phyloP scores from a whole-genome alignment of 371 early-diverging fungal genomes.

The Actinomucor elegans region DNA sequence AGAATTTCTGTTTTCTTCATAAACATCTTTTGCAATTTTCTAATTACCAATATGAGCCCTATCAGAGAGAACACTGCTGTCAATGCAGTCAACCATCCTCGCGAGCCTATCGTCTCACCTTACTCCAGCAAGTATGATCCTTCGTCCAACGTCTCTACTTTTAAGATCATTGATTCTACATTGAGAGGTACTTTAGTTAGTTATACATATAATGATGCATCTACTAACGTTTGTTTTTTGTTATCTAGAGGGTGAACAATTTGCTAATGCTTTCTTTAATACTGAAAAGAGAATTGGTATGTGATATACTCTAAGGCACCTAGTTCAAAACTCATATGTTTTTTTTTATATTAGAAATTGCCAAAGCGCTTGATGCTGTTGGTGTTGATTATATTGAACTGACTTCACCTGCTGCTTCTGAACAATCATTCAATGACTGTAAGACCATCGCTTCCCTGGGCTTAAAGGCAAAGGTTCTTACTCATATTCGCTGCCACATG shows the following conservation, averaged over 20 bases:
- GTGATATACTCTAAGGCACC: slow-evolving; percentile 48
- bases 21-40: too few relatives aligned
- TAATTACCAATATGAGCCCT: too few relatives aligned
- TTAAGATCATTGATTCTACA: slow-evolving; percentile 95
- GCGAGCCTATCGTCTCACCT: slow-evolving; percentile 39
- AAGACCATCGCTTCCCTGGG: slow-evolving; percentile 86
- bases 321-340: slow-evolving; percentile 87
- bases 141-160: slow-evolving; percentile 84
- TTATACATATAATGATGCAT: slow-evolving; percentile 72
- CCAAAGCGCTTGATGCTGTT: slow-evolving; percentile 92
- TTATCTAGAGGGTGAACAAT: slow-evolving; percentile 91
- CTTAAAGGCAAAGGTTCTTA: slow-evolving; percentile 94
- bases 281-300: slow-evolving; percentile 85
- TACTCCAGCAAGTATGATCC: slow-evolving; percentile 69
- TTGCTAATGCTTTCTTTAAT: slow-evolving; percentile 96
- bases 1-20: too few relatives aligned
- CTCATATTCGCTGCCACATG: slow-evolving; percentile 96
- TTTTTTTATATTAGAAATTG: slow-evolving; percentile 63
- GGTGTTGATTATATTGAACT: slow-evolving; percentile 97
- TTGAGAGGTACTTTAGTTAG: slow-evolving; percentile 67
- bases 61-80: too few relatives aligned
- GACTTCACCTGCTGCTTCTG: slow-evolving; percentile 94
- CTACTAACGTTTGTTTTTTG: slow-evolving; percentile 67
- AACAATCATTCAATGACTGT: slow-evolving; percentile 91
- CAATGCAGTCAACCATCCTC: too few relatives aligned